These are phyloP conservation scores for Tolypocladium sp. DNA, from an alignment of 2,329 filamentous ascomycete genomes.

Conservation along the genomic window DNA sequence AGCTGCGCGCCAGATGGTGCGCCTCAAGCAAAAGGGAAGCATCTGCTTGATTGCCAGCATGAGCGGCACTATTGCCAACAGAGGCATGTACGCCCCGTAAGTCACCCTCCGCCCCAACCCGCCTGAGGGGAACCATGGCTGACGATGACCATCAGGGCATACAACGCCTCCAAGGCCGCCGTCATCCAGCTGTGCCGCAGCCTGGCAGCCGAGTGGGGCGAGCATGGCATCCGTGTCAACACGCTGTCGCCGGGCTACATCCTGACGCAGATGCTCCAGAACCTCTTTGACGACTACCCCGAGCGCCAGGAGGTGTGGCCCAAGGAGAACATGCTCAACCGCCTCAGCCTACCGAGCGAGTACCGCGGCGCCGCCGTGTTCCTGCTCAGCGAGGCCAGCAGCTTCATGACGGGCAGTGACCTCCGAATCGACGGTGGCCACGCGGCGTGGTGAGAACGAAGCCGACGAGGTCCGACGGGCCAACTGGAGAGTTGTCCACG, in stretches of 20 bases:
- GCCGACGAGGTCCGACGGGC: background rate
- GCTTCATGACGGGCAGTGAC: slow-evolving; percentile 68
- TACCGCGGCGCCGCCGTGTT: slow-evolving; percentile 66
- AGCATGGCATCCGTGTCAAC: slow-evolving; percentile 67
- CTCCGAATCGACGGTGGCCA: slow-evolving; percentile 66
- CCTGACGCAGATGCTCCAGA: slow-evolving; percentile 74
- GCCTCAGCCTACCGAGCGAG: slow-evolving; percentile 58
- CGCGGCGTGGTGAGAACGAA: slow-evolving; percentile 39
- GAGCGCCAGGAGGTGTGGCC: slow-evolving; percentile 63
- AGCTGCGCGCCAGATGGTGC: slow-evolving; percentile 68
- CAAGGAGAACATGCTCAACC: slow-evolving; percentile 74
- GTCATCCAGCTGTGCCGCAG: slow-evolving; percentile 64
- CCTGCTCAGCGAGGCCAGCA: slow-evolving; percentile 60
- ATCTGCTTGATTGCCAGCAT: slow-evolving; percentile 63
- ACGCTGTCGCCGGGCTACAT: slow-evolving; percentile 76
- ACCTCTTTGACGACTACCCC: slow-evolving; percentile 67
- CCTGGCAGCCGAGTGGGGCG: slow-evolving; percentile 65
- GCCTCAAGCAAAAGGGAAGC: slow-evolving; percentile 47
- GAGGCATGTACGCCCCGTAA: slow-evolving; percentile 50
- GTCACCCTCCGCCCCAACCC: slow-evolving; percentile 13
- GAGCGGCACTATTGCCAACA: slow-evolving; percentile 59
- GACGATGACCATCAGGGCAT: slow-evolving; percentile 38
- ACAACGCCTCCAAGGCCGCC: slow-evolving; percentile 69
- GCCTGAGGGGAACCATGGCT: background rate
- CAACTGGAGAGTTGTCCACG: background rate